Evolutionary conservation across 306 rosid genomes (phyloP).

Genomic region (Mimosa pudica): DNA sequence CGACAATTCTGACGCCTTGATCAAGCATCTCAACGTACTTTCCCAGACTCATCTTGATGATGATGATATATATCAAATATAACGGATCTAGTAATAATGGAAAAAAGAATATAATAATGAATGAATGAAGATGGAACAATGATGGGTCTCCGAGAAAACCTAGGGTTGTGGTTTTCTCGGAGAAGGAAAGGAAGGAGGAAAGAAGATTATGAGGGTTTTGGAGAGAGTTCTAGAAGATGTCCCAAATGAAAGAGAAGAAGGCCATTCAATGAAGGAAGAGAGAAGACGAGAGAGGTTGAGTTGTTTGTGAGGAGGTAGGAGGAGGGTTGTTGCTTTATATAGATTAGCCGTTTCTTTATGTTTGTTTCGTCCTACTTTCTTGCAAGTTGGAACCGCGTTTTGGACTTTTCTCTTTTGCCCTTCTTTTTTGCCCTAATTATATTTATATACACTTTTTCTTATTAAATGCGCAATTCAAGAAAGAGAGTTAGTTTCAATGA

Average conservation of each 20-base stretch:
- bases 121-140: not conserved
- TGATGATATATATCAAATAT: not conserved
- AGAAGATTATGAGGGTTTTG: not conserved
- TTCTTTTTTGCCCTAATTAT: not conserved
- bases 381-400: not conserved
- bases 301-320: not conserved
- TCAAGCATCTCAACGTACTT: conserved; percentile 62
- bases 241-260: not conserved
- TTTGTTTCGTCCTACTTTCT: not conserved
- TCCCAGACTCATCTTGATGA: conserved; percentile 35
- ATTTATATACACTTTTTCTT: too few relatives aligned
- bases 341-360: not conserved
- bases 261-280: not conserved
- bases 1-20: conserved; percentile 49
- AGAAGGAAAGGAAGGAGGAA: not conserved
- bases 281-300: not conserved
- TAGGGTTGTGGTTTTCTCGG: not conserved
- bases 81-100: too few relatives aligned
- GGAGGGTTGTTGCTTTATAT: not conserved
- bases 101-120: not conserved
- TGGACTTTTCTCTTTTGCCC: not conserved
- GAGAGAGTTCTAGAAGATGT: not conserved
- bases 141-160: conserved; percentile 2
- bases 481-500: too few relatives aligned
- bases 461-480: too few relatives aligned